phyloP scores from a whole-genome alignment of 2,329 filamentous ascomycete species.

The Dactylellina leptospora region DNA sequence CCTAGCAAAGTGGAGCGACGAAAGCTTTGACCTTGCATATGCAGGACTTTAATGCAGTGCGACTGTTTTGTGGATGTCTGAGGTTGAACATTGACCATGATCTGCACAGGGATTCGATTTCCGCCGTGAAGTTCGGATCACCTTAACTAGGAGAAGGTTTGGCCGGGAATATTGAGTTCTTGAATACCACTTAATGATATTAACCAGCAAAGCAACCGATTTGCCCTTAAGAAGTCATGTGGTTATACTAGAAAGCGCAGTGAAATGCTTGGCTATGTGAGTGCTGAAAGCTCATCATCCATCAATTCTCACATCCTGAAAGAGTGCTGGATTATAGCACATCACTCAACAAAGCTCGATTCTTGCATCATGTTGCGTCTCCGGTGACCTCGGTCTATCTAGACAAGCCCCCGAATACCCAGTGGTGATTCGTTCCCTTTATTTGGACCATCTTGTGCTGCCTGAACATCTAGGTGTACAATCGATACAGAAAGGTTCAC shows the following conservation, averaged over 20 bases:
- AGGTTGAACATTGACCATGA: slow-evolving; percentile 37
- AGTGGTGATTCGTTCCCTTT: no score
- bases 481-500: no score
- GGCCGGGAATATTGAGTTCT: slow-evolving; percentile 2
- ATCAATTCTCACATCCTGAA: background rate
- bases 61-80: slow-evolving; percentile 46
- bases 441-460: no score
- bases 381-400: no score
- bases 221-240: slow-evolving; percentile 32
- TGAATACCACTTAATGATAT: background rate
- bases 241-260: slow-evolving; percentile 5
- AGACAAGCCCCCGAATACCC: no score
- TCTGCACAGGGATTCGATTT: slow-evolving; percentile 48
- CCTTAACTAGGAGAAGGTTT: slow-evolving; percentile 13
- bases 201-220: slow-evolving; percentile 5
- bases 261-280: slow-evolving; percentile 1
- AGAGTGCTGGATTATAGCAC: no score
- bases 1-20: slow-evolving; percentile 30
- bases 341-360: no score
- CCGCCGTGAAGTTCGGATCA: slow-evolving; percentile 4
- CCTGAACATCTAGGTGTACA: no score
- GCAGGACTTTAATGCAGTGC: slow-evolving; percentile 46
- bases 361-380: no score
- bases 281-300: background rate
- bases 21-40: slow-evolving; percentile 53